Conservation (phyloP, 306 rosid genomes). For the Trichosanthes truncata region DNA sequence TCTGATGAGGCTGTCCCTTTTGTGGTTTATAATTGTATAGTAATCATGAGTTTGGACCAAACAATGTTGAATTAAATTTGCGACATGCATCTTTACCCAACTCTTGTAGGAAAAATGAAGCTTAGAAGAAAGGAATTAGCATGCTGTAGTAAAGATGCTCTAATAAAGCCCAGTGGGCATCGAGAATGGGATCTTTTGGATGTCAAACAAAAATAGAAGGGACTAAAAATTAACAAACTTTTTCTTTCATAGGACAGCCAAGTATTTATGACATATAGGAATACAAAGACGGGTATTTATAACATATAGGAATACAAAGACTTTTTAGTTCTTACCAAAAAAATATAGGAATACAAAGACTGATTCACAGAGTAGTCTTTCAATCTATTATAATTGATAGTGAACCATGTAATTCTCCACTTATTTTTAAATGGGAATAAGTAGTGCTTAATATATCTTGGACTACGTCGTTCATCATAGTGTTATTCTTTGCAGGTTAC, state of each 20-base stretch:
- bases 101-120: not conserved
- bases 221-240: no score
- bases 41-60: not conserved
- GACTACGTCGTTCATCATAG: constrained; percentile 11
- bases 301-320: no score
- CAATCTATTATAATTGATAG: not conserved
- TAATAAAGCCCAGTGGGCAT: not conserved
- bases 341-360: not conserved
- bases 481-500: constrained; percentile 62
- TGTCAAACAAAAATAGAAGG: not conserved
- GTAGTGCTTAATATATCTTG: not conserved
- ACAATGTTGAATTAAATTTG: not conserved
- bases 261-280: not conserved
- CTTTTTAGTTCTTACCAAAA: no score
- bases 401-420: not conserved
- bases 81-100: not conserved
- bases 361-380: not conserved
- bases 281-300: no score
- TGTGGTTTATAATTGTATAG: not conserved
- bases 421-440: not conserved
- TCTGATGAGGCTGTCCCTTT: not conserved
- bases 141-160: not conserved
- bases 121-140: not conserved
- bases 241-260: no score
- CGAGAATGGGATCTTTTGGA: not conserved